Conservation (phyloP, 108 stramenopile species). For the Cyclotella cryptica region DNA sequence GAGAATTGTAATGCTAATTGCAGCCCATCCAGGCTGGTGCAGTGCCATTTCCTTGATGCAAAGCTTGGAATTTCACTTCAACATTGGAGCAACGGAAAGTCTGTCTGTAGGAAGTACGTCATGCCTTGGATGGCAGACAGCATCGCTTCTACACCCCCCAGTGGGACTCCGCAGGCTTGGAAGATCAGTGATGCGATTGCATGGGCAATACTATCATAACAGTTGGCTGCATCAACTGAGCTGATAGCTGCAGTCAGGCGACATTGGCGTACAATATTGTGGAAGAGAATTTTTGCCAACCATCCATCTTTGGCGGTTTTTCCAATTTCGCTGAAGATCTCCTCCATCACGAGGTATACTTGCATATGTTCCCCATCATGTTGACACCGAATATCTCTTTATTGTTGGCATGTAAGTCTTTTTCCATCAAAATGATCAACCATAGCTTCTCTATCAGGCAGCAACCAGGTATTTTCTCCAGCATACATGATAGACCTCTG, state of each 20-base stretch:
- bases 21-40: no score
- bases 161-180: slow-evolving; percentile 7
- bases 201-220: no score
- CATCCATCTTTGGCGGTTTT: slow-evolving; percentile 13
- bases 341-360: slow-evolving; percentile 27
- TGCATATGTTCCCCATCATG: slow-evolving; percentile 16
- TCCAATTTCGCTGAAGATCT: slow-evolving; percentile 31
- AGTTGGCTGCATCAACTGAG: slow-evolving; percentile 21
- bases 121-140: neutral
- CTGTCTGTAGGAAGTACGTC: slow-evolving; percentile 17
- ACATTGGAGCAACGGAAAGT: neutral
- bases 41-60: slow-evolving; percentile 52
- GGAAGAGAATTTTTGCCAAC: no score
- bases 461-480: no score
- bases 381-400: slow-evolving; percentile 17
- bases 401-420: slow-evolving; percentile 8
- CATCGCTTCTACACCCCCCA: neutral
- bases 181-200: slow-evolving; percentile 5
- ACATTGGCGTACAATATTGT: neutral
- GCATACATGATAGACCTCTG: no score
- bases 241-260: neutral
- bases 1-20: neutral
- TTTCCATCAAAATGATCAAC: no score
- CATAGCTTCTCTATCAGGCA: no score
- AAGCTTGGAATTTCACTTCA: slow-evolving; percentile 7